phyloP scores from a whole-genome alignment of 2,329 filamentous ascomycete genomes.

The Exophiala phaeomuriformis region DNA sequence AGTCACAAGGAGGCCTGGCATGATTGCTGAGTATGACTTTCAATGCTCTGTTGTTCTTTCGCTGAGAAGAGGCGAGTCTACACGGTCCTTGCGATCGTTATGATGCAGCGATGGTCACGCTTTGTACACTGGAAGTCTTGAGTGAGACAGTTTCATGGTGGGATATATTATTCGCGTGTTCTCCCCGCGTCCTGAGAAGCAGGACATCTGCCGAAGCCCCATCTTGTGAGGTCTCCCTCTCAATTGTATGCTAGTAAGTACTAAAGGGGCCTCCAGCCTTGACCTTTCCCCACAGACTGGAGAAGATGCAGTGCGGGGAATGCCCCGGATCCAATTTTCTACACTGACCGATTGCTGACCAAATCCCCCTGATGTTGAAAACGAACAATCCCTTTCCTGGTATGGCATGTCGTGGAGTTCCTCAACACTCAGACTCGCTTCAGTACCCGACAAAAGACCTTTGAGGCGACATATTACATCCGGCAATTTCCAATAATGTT shows the following conservation, averaged over 20 bases:
- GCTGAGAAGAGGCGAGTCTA: background rate
- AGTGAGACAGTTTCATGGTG: background rate
- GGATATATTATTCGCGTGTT: conserved; percentile 6
- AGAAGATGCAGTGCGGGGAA: conserved; percentile 8
- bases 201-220: conserved; percentile 21
- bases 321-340: background rate
- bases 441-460: no score
- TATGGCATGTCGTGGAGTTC: no score
- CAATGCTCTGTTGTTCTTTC: background rate
- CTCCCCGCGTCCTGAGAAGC: background rate
- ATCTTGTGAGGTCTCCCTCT: background rate
- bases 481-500: no score
- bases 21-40: background rate
- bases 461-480: no score
- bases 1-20: conserved; percentile 15
- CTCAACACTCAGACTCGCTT: no score
- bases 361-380: no score
- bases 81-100: no score
- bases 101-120: no score
- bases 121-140: no score
- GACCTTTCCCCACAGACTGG: conserved; percentile 9
- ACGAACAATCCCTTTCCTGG: no score
- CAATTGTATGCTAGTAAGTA: background rate
- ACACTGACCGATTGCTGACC: background rate
- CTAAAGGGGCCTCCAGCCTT: conserved; percentile 7